Percentiles rank a stretch among this genome's conserved stretches.
Conservation (phyloP, 1,139 yeast species). For the Candida glucosophila region DNA sequence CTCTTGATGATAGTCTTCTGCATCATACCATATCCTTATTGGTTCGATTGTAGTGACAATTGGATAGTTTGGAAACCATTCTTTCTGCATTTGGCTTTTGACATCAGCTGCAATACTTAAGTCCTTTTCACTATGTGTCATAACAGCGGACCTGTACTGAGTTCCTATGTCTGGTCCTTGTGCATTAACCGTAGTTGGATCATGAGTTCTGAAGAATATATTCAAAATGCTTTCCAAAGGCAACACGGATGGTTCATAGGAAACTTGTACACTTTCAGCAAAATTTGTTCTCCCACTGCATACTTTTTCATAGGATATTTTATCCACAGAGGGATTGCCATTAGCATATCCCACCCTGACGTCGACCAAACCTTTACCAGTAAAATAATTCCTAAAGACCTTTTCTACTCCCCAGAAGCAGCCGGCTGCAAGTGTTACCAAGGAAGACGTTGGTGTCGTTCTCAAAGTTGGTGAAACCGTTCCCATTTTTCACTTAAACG, state of each 20-base stretch:
- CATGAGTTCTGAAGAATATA: slow-evolving; percentile 88
- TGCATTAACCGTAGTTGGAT: slow-evolving; percentile 44
- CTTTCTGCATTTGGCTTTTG: slow-evolving; percentile 24
- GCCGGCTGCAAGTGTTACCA: slow-evolving; percentile 67
- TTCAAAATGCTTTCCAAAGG: slow-evolving; percentile 58
- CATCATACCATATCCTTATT: slow-evolving; percentile 70
- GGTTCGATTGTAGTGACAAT: slow-evolving; percentile 62
- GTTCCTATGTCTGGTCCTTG: slow-evolving; percentile 85
- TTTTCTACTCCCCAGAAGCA: slow-evolving; percentile 97
- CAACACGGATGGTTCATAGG: slow-evolving; percentile 65
- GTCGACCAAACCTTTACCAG: slow-evolving; percentile 58
- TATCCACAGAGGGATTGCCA: slow-evolving; percentile 39
- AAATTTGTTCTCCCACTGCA: slow-evolving; percentile 65
- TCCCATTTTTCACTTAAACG: slow-evolving; percentile 6
- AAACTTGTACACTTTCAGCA: slow-evolving; percentile 75
- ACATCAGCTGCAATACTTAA: slow-evolving; percentile 18
- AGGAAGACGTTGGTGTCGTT: slow-evolving; percentile 31
- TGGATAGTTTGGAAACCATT: slow-evolving; percentile 35
- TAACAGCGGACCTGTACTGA: slow-evolving; percentile 76
- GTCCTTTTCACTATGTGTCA: slow-evolving; percentile 45
- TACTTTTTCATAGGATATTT: slow-evolving; percentile 70
- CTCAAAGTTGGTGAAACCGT: slow-evolving; percentile 28
- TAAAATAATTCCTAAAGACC: slow-evolving; percentile 62
- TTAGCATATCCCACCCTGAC: slow-evolving; percentile 87
- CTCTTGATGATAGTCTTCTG: slow-evolving; percentile 87